A percentile compares a stretch with the other conserved stretches of the same genome.
These are phyloP conservation scores for Cercospora nicotianae DNA, from an alignment of 2,329 filamentous ascomycete genomes.

Conservation along the genomic window DNA sequence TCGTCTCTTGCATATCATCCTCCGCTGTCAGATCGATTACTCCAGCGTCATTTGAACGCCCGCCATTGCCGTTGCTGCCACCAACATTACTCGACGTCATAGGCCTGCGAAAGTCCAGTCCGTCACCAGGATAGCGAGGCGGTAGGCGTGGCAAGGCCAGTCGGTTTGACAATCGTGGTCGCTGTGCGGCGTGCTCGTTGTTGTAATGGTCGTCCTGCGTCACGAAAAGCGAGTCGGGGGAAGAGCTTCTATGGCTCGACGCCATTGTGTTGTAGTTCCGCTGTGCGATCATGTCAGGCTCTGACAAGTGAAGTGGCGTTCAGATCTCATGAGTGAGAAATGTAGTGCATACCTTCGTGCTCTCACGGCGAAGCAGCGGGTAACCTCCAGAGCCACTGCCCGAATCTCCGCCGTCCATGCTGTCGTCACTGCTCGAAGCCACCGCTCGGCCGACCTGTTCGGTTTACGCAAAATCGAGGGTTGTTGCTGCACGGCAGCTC, in stretches of 20 bases:
- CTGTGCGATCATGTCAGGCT: slow-evolving; percentile 22
- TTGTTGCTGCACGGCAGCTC: slow-evolving; percentile 9
- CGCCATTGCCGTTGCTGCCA: background rate
- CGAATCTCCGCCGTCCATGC: slow-evolving; percentile 18
- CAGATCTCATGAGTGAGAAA: background rate
- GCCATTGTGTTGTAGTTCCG: slow-evolving; percentile 27
- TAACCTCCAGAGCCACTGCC: slow-evolving; percentile 10
- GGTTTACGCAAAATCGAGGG: background rate
- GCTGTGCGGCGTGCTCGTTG: slow-evolving; percentile 37
- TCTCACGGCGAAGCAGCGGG: slow-evolving; percentile 19
- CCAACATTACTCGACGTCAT: slow-evolving; percentile 23
- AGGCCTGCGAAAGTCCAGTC: slow-evolving; percentile 56
- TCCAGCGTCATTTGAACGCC: background rate
- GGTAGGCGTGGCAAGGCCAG: slow-evolving; percentile 32
- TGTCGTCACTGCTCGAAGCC: slow-evolving; percentile 9
- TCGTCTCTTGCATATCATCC: slow-evolving; percentile 23
- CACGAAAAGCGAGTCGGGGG: slow-evolving; percentile 33
- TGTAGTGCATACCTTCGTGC: slow-evolving; percentile 17
- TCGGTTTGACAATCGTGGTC: slow-evolving; percentile 26
- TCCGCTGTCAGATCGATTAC: slow-evolving; percentile 44
- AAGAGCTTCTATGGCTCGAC: slow-evolving; percentile 17
- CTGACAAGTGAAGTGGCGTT: background rate
- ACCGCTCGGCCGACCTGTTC: background rate
- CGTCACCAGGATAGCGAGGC: slow-evolving; percentile 50
- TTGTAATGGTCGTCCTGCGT: slow-evolving; percentile 33